These are phyloP conservation scores for Zygoascus hellenicus DNA, from an alignment of 1,139 yeast species.

Conservation along the genomic window DNA sequence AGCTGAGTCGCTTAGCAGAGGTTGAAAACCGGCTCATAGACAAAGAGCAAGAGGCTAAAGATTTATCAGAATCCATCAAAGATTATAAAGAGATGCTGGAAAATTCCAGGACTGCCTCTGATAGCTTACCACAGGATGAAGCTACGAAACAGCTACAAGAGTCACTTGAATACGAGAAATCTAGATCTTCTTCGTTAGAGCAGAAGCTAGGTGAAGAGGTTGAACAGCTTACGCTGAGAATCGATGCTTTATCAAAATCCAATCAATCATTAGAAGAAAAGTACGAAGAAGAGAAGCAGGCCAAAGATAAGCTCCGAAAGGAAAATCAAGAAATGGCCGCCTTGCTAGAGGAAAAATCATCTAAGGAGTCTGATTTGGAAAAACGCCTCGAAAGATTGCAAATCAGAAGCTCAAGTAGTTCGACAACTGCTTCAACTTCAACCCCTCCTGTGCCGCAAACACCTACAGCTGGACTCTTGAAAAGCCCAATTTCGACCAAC, in stretches of 20 bases:
- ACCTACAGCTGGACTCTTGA: background rate
- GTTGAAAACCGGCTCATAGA: slow-evolving; percentile 31
- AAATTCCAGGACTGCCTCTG: background rate
- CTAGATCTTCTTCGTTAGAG: slow-evolving; percentile 6
- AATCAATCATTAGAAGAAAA: slow-evolving; percentile 7
- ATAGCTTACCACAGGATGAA: background rate
- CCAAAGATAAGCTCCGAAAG: slow-evolving; percentile 15
- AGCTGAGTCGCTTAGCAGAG: slow-evolving; percentile 28
- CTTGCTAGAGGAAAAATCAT: slow-evolving; percentile 29
- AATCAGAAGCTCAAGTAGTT: slow-evolving; percentile 7
- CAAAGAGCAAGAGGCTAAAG: slow-evolving; percentile 28
- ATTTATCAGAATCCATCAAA: slow-evolving; percentile 26
- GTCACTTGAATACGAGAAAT: slow-evolving; percentile 12
- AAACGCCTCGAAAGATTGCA: slow-evolving; percentile 22
- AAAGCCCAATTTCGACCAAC: slow-evolving; percentile 2
- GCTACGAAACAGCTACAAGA: slow-evolving; percentile 4
- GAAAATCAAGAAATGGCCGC: slow-evolving; percentile 29
- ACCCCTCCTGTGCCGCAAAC: slow-evolving; percentile 8
- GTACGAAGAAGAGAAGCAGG: slow-evolving; percentile 12
- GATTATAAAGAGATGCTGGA: slow-evolving; percentile 20
- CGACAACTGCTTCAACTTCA: slow-evolving; percentile 16
- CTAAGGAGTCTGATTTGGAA: slow-evolving; percentile 29
- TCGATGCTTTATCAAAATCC: background rate
- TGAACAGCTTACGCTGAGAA: background rate
- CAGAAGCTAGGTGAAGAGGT: slow-evolving; percentile 10